Base-by-base conservation (phyloP, 73 alveolate genomes). In the Paramecium sexaurelia region DNA sequence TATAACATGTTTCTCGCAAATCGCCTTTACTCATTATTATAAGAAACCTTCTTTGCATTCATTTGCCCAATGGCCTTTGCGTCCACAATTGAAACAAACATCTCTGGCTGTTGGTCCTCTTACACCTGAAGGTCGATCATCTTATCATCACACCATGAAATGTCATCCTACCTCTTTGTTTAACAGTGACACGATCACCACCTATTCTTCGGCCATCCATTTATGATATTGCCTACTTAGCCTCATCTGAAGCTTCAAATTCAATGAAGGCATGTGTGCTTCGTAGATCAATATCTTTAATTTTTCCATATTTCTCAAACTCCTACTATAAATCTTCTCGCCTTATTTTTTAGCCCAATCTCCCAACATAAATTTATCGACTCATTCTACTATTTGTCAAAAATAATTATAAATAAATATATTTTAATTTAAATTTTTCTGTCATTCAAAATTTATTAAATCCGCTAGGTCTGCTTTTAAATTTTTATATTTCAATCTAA, bases 11-110 rank as follows among this genome's bases (percentile, higher is more conserved):
- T 20, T 93, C 94, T 26, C 93, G 91, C 43, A 91, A 32, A 35
- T 90, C 68, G 55, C 93, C 56, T 41, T 68, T 26, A 45, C 17
- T 2, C 17, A 51, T 0, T 17, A 51, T 51, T 10, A 51, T 19
- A 51, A 1, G 6, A 0, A 56, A 61, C 93, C 93, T 86, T 86
- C 93, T 26, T 83, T 93, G 47, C 93, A 68, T 78, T 73, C 89
- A 82, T 83, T 93, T 24, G 93, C 93, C 98, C 98, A 95, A 92
- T 95, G 98, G n/a, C 98, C 98, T 87, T 29, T 57, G 89, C 93
- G 92, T 10, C 97, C 97, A 92, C 98, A 95, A 91, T 95, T 95
- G 84, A 69, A 95, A 66, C 98, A 95, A 6, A 82, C 85, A 93
- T 95, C 98, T 66, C 90, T 61, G 57, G 96, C 40, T 87, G 95